Base-by-base conservation (phyloP, 768 basidiomycete genomes). In the Lentinula boryana region DNA sequence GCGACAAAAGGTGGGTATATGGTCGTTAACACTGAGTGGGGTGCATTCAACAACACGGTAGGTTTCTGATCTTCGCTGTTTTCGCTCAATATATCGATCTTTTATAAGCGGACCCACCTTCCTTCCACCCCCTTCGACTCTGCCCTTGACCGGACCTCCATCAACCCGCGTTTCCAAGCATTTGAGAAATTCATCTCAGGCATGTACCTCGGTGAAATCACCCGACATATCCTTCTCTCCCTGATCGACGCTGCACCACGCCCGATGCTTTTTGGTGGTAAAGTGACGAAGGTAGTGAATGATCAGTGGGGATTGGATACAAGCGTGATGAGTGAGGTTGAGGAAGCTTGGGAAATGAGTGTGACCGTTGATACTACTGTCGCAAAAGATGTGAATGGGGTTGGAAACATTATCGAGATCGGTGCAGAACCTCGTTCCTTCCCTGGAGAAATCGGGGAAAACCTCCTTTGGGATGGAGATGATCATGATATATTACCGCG, bases 181-280 rank as follows among this genome's bases (percentile, higher is more conserved):
- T 98, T 94, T 70, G 97, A 99, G 74, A 99, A 98, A 78, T 93
- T 97, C 76, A 90, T 99, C 66, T 97, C 94, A 1, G 97, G 97
- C 60, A 98, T 99, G 96, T 99, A 99, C 72, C 84, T 98, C 43
- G 97, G 97, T 60, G 97, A 99, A 75, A 84, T 98, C 63, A 83
- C 88, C 27, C 88, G 97, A 41, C 91, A 91, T 68, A 76, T 96
- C 66, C 79, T 98, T 56, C 79, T 94, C 33, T 83, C 92, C 53
- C 77, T 98, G 64, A 78, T 96, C 64, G 92, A 93, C 65, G 86
- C 88, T 5, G 74, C 83, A 15, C 90, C 91, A 0, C 78, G 78
- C 59, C 72, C 89, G 7, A 68, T 93, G 33, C 79, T 98, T 27
- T 97, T 99, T 74, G 75, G 78, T 56, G 97, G 97, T 7, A 85